Evolutionary conservation across 306 rosid species (phyloP), one percentile per base, ranked within the genome.

Genomic region (Pachyrhizus erosus): DNA sequence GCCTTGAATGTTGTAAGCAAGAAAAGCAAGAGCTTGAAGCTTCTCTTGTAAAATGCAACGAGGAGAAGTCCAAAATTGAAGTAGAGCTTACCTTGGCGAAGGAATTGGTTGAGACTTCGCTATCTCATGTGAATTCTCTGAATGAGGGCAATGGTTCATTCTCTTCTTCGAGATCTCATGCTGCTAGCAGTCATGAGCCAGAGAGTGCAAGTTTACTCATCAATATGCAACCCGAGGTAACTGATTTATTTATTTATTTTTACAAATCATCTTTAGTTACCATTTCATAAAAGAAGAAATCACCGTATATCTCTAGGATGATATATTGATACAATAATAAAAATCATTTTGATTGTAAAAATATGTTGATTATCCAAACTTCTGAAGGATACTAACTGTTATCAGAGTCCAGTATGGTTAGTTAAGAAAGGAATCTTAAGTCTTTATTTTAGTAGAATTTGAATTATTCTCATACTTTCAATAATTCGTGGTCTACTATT

Each of bases 1-100:
- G 89, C 90, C 97, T 96, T 17, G 97, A 96, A 77, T 96, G 98
- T 91, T 96, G 97, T 81, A 93, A 91, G 88, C 97, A 92, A 90
- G 99, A 96, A 90, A 93, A 93, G 71, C 88, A 89, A 87, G 89
- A 92, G 81, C 95, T 96, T 82, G 97, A 92, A 90, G 92, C 83
- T 23, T 90, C 91, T 72, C 91, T 96, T 62, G 82, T 62, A 77
- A 96, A 89, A 84, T 92, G 98, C 87, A 85, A 83, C 2, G 90
- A 85, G 85, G 97, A 93, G 76, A 96, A 90, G 82, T 91, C 90
- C 83, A 89, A 87, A 89, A 82, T 93, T 81, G 76, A 88, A 31
- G 77, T 67, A 57, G 98, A 96, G 79, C 92, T 93, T 83, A 79
- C 79, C 86, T 74, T 74, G 66, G 84, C 69, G 43, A 92, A 88